phyloP scores from a whole-genome alignment of 192 early-diverging fungal genomes.

The Umbelopsis vinacea region DNA sequence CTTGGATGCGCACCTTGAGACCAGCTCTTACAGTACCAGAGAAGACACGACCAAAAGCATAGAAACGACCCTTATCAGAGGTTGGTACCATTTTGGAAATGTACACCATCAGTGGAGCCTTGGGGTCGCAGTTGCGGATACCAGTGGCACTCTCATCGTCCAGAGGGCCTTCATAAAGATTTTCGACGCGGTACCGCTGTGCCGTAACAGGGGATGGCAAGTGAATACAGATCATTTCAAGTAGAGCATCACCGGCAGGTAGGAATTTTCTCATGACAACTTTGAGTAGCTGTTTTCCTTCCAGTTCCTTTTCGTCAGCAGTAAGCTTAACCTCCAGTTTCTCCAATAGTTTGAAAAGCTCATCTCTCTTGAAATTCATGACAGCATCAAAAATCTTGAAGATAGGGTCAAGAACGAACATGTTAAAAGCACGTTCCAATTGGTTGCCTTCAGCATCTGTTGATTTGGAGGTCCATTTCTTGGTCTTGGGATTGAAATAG shows the following conservation, averaged over 20 bases:
- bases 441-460: slow-evolving; percentile 73
- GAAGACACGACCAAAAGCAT: slow-evolving; percentile 99
- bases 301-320: slow-evolving; percentile 84
- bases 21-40: slow-evolving; percentile 94
- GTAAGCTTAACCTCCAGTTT: slow-evolving; percentile 86
- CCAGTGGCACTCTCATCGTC: slow-evolving; percentile 91
- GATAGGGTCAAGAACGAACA: slow-evolving; percentile 96
- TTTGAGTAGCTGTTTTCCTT: slow-evolving; percentile 93
- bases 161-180: slow-evolving; percentile 92
- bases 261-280: slow-evolving; percentile 97
- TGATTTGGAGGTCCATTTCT: slow-evolving; percentile 91
- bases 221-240: slow-evolving; percentile 98
- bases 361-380: slow-evolving; percentile 95
- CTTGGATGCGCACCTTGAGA: slow-evolving; percentile 98
- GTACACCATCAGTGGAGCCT: slow-evolving; percentile 96
- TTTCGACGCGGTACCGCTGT: slow-evolving; percentile 88
- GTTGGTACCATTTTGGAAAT: slow-evolving; percentile 99
- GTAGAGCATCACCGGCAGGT: slow-evolving; percentile 91
- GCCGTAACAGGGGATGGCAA: slow-evolving; percentile 92
- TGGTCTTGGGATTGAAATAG: slow-evolving; percentile 91
- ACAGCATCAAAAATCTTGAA: slow-evolving; percentile 93
- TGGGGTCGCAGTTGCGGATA: slow-evolving; percentile 87
- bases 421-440: slow-evolving; percentile 94
- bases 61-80: slow-evolving; percentile 98
- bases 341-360: slow-evolving; percentile 72